A percentile compares a stretch with the other conserved stretches of the same genome.
Conservation (phyloP, 352 stramenopile species). For the Pythium chondricola region DNA sequence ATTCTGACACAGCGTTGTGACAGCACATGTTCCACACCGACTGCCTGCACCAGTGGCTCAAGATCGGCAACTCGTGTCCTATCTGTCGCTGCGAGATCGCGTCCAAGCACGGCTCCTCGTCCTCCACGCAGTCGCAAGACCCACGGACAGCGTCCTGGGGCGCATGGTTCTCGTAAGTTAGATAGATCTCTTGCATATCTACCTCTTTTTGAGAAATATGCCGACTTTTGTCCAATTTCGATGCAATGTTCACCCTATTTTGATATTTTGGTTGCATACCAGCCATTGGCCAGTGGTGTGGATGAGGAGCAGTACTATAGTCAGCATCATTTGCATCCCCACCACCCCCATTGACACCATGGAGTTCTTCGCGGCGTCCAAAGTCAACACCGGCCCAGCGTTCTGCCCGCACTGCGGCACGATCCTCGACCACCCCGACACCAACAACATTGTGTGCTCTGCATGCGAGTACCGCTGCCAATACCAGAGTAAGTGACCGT, state of each 20-base stretch:
- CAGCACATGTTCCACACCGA: slow-evolving; percentile 81
- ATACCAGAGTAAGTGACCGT: slow-evolving; percentile 54
- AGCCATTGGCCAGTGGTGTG: slow-evolving; percentile 18
- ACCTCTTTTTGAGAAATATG: slow-evolving; percentile 18
- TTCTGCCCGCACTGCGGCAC: slow-evolving; percentile 87
- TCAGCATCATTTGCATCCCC: slow-evolving; percentile 1
- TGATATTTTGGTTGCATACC: slow-evolving; percentile 1
- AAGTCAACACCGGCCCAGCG: slow-evolving; percentile 56
- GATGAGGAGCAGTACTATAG: slow-evolving; percentile 12
- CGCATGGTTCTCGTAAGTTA: slow-evolving; percentile 65
- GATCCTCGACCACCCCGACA: slow-evolving; percentile 84
- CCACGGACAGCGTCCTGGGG: slow-evolving; percentile 60
- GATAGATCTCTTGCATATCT: background rate
- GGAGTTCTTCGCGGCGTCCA: slow-evolving; percentile 74
- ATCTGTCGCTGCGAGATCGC: slow-evolving; percentile 75
- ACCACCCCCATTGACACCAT: no score
- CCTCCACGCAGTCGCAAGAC: slow-evolving; percentile 28
- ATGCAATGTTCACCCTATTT: background rate
- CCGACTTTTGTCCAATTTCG: background rate
- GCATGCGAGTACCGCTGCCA: slow-evolving; percentile 79
- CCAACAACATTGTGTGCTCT: slow-evolving; percentile 84
- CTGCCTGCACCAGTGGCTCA: slow-evolving; percentile 74
- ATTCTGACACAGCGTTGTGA: no score
- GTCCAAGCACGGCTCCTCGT: slow-evolving; percentile 33
- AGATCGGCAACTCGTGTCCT: slow-evolving; percentile 79